Conservation (phyloP, 768 basidiomycete species). For the Gautieria morchelliformis region DNA sequence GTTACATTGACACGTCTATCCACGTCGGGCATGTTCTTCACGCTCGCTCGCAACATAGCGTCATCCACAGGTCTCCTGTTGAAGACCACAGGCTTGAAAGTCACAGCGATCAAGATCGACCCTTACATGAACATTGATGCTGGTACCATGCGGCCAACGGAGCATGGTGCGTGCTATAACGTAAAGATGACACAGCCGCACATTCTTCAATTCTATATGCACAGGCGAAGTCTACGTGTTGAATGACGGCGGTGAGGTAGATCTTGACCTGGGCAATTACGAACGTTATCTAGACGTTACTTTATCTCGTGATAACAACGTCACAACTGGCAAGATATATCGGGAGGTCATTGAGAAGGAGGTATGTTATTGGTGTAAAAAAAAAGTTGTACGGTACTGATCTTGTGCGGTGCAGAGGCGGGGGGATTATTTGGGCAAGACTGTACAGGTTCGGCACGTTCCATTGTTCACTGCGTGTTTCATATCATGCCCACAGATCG, state of each 20-base stretch:
- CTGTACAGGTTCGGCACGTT: conserved; percentile 64
- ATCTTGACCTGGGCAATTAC: conserved; percentile 96
- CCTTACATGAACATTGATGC: conserved; percentile 99
- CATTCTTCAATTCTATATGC: background rate
- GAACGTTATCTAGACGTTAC: conserved; percentile 96
- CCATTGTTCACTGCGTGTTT: background rate
- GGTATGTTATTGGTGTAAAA: conserved; percentile 31
- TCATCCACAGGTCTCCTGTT: conserved; percentile 93
- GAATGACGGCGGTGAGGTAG: conserved; percentile 97
- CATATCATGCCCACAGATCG: conserved; percentile 45
- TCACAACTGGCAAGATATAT: conserved; percentile 98
- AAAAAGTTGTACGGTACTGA: background rate
- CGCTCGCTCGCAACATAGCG: conserved; percentile 36
- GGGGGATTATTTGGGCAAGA: conserved; percentile 90
- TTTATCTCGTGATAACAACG: conserved; percentile 89
- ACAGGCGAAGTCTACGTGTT: conserved; percentile 94
- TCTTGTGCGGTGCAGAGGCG: conserved; percentile 39
- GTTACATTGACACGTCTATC: background rate
- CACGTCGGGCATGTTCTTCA: background rate
- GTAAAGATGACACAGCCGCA: background rate
- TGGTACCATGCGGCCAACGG: conserved; percentile 96
- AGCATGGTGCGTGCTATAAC: conserved; percentile 64
- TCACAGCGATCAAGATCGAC: conserved; percentile 99
- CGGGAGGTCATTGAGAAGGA: conserved; percentile 94
- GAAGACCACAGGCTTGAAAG: conserved; percentile 91